Evolutionary conservation across 2,329 filamentous ascomycete genomes (phyloP).

Genomic region (Teratosphaeriaceae sp.): DNA sequence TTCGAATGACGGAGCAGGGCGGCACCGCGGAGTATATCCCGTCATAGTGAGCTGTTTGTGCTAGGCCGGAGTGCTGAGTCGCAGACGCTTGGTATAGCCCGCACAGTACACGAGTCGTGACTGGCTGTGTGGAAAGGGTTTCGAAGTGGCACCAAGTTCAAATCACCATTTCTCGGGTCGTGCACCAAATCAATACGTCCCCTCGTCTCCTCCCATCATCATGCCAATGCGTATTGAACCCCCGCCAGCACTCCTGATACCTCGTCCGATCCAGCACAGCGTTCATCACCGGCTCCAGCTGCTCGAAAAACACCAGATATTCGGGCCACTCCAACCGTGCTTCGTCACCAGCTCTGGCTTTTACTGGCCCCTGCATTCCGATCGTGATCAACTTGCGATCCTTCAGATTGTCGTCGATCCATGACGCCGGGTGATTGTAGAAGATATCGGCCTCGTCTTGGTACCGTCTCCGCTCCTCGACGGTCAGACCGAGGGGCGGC

Average conservation of each 20-base stretch:
- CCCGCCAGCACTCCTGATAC: slow-evolving; percentile 54
- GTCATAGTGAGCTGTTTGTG: background rate
- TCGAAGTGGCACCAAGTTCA: no score
- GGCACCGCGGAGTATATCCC: background rate
- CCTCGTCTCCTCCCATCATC: slow-evolving; percentile 55
- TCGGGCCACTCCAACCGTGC: slow-evolving; percentile 34
- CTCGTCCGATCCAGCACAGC: slow-evolving; percentile 36
- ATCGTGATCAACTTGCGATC: slow-evolving; percentile 10
- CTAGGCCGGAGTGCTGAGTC: no score
- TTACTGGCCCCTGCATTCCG: slow-evolving; percentile 4
- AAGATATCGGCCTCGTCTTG: slow-evolving; percentile 88
- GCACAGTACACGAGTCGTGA: no score
- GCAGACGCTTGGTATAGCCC: no score
- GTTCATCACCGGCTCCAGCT: slow-evolving; percentile 46
- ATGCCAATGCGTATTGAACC: slow-evolving; percentile 57
- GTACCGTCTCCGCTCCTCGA: slow-evolving; percentile 59
- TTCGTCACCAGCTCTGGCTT: slow-evolving; percentile 6
- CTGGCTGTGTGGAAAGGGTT: no score
- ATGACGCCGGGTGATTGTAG: slow-evolving; percentile 56
- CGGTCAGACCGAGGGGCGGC: slow-evolving; percentile 66
- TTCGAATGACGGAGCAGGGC: background rate
- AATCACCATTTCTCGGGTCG: background rate
- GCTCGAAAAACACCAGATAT: slow-evolving; percentile 50
- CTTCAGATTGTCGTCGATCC: slow-evolving; percentile 38
- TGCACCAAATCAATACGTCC: slow-evolving; percentile 55